Evolutionary conservation across 805 yeast species (phyloP).

Genomic region (Wickerhamiella lipophila): DNA sequence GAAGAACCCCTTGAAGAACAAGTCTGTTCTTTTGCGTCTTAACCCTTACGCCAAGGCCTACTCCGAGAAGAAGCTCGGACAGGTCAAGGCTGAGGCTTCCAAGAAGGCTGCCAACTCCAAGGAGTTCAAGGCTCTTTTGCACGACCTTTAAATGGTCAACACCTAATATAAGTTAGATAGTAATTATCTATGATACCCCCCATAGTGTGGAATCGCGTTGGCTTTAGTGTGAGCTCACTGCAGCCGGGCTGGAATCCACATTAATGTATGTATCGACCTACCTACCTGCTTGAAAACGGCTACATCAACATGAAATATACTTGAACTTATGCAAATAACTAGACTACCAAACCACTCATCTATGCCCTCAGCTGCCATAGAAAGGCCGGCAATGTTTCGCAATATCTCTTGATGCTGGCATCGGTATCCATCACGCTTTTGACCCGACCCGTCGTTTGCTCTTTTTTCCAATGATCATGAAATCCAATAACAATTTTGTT

Average conservation of each 20-base stretch:
- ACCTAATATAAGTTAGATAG: background rate
- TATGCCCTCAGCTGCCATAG: constrained; percentile 5
- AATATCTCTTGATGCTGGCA: constrained; percentile 16
- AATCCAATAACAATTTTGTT: constrained; percentile 17
- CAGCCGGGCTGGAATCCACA: too few relatives aligned
- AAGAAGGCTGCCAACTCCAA: constrained; percentile 32
- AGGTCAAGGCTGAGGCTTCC: constrained; percentile 57
- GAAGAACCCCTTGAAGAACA: constrained; percentile 99
- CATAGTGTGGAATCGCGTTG: too few relatives aligned
- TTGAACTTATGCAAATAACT: too few relatives aligned
- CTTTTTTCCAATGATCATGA: constrained; percentile 23
- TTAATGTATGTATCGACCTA: too few relatives aligned
- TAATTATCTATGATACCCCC: background rate
- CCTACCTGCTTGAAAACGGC: too few relatives aligned
- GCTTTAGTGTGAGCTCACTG: too few relatives aligned
- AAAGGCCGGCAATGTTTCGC: constrained; percentile 7
- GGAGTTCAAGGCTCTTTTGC: constrained; percentile 25
- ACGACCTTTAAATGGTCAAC: constrained; percentile 25
- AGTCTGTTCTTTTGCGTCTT: constrained; percentile 92
- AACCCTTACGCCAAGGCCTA: constrained; percentile 99
- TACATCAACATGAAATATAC: too few relatives aligned
- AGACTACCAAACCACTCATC: too few relatives aligned
- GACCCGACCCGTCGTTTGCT: constrained; percentile 17
- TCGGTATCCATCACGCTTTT: constrained; percentile 24
- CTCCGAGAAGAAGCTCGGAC: constrained; percentile 81